Evolutionary conservation across 2,329 filamentous ascomycete species (phyloP).

Genomic region (Pseudogymnoascus sp.): DNA sequence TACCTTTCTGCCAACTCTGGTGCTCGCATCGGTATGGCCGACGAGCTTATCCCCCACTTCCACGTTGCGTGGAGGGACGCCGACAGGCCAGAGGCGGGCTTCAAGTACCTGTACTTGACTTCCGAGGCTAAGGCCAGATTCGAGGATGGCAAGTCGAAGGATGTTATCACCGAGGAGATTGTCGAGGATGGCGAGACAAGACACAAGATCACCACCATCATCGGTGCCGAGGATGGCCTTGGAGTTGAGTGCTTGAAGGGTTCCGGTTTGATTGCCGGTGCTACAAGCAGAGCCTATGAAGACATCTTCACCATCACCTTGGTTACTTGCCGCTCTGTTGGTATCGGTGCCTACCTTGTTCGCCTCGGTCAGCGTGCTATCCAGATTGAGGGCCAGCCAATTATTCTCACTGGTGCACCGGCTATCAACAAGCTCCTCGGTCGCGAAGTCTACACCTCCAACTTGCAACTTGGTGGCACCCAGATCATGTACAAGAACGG

Average conservation of each 20-base stretch:
- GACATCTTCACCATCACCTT: conserved; percentile 98
- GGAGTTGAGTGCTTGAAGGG: conserved; percentile 96
- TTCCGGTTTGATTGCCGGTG: conserved; percentile 95
- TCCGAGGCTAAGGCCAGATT: conserved; percentile 80
- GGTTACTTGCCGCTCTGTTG: conserved; percentile 95
- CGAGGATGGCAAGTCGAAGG: conserved; percentile 63
- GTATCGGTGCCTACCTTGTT: conserved; percentile 98
- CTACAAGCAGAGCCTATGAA: conserved; percentile 92
- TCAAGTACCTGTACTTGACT: conserved; percentile 94
- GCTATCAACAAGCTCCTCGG: conserved; percentile 97
- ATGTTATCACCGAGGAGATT: conserved; percentile 82
- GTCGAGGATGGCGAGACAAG: conserved; percentile 80
- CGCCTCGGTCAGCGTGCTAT: conserved; percentile 97
- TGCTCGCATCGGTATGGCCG: conserved; percentile 91
- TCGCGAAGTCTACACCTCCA: conserved; percentile 97
- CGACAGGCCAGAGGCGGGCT: conserved; percentile 72
- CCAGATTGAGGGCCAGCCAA: conserved; percentile 97
- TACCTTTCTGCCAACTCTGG: conserved; percentile 98
- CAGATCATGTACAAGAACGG: conserved; percentile 99
- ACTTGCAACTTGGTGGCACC: conserved; percentile 98
- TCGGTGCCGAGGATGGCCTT: conserved; percentile 89
- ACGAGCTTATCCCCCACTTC: conserved; percentile 95
- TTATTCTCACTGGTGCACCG: conserved; percentile 94
- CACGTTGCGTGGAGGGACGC: conserved; percentile 92
- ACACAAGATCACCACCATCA: conserved; percentile 86